These are phyloP conservation scores for Podila epigama DNA, from an alignment of 192 early-diverging fungal genomes.

Conservation along the genomic window DNA sequence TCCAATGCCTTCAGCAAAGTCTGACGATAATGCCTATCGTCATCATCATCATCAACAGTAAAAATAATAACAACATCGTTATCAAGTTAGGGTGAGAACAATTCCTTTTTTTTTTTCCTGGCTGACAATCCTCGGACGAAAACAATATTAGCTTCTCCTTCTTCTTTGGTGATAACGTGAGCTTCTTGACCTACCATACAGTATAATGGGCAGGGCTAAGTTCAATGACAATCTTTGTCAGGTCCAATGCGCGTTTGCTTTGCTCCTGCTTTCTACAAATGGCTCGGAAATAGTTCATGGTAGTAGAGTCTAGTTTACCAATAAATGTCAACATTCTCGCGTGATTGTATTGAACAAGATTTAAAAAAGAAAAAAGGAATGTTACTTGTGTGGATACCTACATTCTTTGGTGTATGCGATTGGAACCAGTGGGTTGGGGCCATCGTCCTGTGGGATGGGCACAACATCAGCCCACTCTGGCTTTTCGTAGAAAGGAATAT, in stretches of 20 bases:
- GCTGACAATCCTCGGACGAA: too few relatives aligned
- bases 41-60: too few relatives aligned
- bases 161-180: too few relatives aligned
- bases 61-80: too few relatives aligned
- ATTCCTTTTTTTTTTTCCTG: too few relatives aligned
- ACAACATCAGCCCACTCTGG: conserved; percentile 70
- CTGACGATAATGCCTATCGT: conserved; percentile 84
- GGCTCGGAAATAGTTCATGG: conserved; percentile 92
- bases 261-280: conserved; percentile 74
- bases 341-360: too few relatives aligned
- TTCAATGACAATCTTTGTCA: conserved; percentile 83
- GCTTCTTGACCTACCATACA: conserved; percentile 71
- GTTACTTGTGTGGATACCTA: conserved; percentile 41
- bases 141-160: too few relatives aligned
- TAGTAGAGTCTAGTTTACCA: conserved; percentile 61
- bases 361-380: too few relatives aligned
- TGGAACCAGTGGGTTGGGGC: conserved; percentile 79
- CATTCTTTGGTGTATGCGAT: conserved; percentile 83
- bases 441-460: conserved; percentile 81
- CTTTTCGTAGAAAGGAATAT: conserved; percentile 38
- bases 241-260: conserved; percentile 78
- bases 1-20: conserved; percentile 74
- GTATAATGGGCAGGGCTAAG: conserved; percentile 95
- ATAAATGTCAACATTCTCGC: not conserved
- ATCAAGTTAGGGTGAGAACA: too few relatives aligned